Evolutionary conservation across 257 asterid species (phyloP).

Genomic region (Marsdenia floribunda): DNA sequence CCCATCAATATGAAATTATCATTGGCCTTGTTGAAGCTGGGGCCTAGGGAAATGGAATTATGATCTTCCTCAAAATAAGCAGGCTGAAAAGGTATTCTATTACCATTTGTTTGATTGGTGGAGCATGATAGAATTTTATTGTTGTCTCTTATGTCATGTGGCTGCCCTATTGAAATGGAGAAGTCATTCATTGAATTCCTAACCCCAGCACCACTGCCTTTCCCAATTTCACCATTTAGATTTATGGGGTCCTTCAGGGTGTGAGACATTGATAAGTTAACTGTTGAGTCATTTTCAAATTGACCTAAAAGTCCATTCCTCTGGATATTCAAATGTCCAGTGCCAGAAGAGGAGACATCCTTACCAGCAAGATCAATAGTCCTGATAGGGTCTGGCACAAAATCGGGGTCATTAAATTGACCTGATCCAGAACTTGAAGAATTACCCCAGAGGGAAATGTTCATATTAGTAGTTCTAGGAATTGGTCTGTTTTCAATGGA

Average conservation of each 20-base stretch:
- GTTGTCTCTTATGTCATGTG: constrained; percentile 24
- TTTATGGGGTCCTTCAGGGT: constrained; percentile 34
- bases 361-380: constrained; percentile 28
- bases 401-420: constrained; percentile 26
- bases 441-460: constrained; percentile 34
- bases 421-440: constrained; percentile 29
- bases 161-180: constrained; percentile 30
- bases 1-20: constrained; percentile 32
- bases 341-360: constrained; percentile 9
- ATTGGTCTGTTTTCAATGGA: constrained; percentile 25
- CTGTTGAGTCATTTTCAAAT: constrained; percentile 28
- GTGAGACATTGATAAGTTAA: constrained; percentile 38
- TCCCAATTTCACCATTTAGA: constrained; percentile 32
- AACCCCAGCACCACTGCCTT: constrained; percentile 35
- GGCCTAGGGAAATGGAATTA: constrained; percentile 23
- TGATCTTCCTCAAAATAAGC: constrained; percentile 22
- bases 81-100: constrained; percentile 27
- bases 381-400: constrained; percentile 30
- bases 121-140: constrained; percentile 20
- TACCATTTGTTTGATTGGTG: constrained; percentile 22
- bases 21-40: constrained; percentile 24
- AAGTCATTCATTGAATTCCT: constrained; percentile 25
- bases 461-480: constrained; percentile 29
- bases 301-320: constrained; percentile 23
- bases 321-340: constrained; percentile 25